Base-by-base conservation (phyloP, 208 protist species). In the Lotmaria passim region DNA sequence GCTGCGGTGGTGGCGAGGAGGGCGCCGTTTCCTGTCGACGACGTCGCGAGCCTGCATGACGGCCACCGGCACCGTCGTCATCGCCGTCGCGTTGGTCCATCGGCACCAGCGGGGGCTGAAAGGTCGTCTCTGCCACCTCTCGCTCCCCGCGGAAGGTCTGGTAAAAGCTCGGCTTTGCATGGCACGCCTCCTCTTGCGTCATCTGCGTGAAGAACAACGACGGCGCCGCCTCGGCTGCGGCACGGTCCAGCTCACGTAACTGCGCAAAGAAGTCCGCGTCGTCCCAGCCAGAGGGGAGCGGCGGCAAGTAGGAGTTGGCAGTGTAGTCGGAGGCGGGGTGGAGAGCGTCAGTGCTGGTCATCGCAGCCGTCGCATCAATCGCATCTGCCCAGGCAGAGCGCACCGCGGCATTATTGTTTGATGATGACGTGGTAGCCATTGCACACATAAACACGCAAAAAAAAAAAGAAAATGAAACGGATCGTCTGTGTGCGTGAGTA, bases 111-210 rank as follows among this genome's bases (percentile, higher is more conserved):
- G 39, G 43, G 7, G 70, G 70, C 15, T 64, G 34, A 44, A 79
- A 79, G 21, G 12, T 59, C 39, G 59, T 74, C 64, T 82, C 69
- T 14, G 46, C 41, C 36, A 73, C 58, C 68, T 67, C 57, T 1
- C 51, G 76, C 68, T 73, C 75, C 26, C 66, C 79, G 39, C 58
- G 72, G 48, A 73, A 89, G 47, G 68, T 71, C 28, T 75, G 72
- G 66, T 68, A 83, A 33, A 51, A 78, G 52, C 70, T 68, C 19
- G 84, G 84, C 75, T 82, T 76, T 6, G 81, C 69, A 57, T 87
- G 84, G 52, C 69, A 87, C 17, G 83, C 75, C 77, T 95, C 90
- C 56, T 86, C 79, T 21, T 78, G n/a, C 7, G 79, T 88, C 67
- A 91, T 86, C 51, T 93, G 90, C 17, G 73, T 56, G 17, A 76